Evolutionary conservation across 2,329 filamentous ascomycete species (phyloP).

Genomic region (Aspergillus latus): DNA sequence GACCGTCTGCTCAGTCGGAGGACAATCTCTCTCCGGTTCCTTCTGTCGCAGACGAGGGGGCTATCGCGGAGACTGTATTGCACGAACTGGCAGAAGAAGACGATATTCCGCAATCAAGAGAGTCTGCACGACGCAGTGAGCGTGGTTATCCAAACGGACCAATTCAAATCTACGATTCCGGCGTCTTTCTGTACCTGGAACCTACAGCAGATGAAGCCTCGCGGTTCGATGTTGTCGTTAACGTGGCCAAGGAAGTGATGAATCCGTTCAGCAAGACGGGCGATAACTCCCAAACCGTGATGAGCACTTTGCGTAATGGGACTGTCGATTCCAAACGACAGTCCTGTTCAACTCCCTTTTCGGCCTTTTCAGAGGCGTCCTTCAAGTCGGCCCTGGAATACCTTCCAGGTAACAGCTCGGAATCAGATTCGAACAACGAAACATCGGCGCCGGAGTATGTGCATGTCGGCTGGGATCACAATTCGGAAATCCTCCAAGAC

Average conservation of each 20-base stretch:
- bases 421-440: constrained; percentile 33
- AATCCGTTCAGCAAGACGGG: constrained; percentile 53
- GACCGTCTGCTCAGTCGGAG: constrained; percentile 30
- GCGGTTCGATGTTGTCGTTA: constrained; percentile 63
- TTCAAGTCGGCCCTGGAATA: constrained; percentile 53
- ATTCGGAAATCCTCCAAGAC: constrained; percentile 66
- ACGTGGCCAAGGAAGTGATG: constrained; percentile 64
- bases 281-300: constrained; percentile 39
- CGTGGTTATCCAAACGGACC: constrained; percentile 65
- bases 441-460: constrained; percentile 60
- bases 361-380: constrained; percentile 47
- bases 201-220: constrained; percentile 60
- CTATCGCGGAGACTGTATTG: constrained; percentile 32
- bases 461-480: constrained; percentile 66
- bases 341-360: constrained; percentile 43
- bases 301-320: constrained; percentile 52
- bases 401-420: constrained; percentile 31
- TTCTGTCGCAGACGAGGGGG: constrained; percentile 29
- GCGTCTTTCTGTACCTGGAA: constrained; percentile 63
- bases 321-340: constrained; percentile 33
- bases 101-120: constrained; percentile 47
- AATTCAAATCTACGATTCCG: constrained; percentile 62
- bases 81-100: constrained; percentile 55
- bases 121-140: constrained; percentile 62
- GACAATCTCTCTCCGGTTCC: constrained; percentile 30